A percentile compares a stretch with the other conserved stretches of the same genome.
phyloP scores from a whole-genome alignment of 2,329 filamentous ascomycete species.

The Magnaporthiopsis incrustans region DNA sequence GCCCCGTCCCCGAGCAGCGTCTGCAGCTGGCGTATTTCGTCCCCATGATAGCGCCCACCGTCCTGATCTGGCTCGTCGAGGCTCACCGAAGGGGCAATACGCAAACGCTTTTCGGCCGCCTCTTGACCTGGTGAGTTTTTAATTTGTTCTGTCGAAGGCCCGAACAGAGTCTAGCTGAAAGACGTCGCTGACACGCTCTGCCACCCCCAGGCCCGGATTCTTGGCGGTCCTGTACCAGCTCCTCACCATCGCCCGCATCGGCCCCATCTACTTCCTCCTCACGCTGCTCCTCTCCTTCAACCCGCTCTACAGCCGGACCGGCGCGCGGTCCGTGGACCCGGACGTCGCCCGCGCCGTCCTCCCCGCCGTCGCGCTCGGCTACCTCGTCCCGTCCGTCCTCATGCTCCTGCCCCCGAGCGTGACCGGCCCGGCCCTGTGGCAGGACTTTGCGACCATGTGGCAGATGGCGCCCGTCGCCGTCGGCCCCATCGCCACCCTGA shows the following conservation, averaged over 20 bases:
- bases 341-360: constrained; percentile 9
- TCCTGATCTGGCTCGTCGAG: constrained; percentile 13
- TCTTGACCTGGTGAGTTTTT: constrained; percentile 3
- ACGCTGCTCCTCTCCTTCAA: background rate
- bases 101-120: background rate
- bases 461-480: constrained; percentile 12
- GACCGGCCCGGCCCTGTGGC: constrained; percentile 3
- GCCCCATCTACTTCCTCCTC: constrained; percentile 9
- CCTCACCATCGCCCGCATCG: constrained; percentile 1
- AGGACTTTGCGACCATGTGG: constrained; percentile 12
- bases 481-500: background rate
- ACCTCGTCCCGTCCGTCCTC: constrained; percentile 11
- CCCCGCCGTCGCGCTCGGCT: constrained; percentile 9
- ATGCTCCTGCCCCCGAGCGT: constrained; percentile 10
- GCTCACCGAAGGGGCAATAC: constrained; percentile 11
- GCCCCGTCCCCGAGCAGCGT: background rate
- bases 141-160: too few species aligned
- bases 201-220: constrained; percentile 1
- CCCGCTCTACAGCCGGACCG: constrained; percentile 4
- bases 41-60: constrained; percentile 6
- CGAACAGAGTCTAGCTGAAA: too few species aligned
- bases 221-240: constrained; percentile 1
- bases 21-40: constrained; percentile 11
- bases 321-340: constrained; percentile 4
- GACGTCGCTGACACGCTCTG: too few species aligned